These are phyloP conservation scores for Dichomitus squalens DNA, from an alignment of 1,284 basidiomycete species.

Conservation along the genomic window DNA sequence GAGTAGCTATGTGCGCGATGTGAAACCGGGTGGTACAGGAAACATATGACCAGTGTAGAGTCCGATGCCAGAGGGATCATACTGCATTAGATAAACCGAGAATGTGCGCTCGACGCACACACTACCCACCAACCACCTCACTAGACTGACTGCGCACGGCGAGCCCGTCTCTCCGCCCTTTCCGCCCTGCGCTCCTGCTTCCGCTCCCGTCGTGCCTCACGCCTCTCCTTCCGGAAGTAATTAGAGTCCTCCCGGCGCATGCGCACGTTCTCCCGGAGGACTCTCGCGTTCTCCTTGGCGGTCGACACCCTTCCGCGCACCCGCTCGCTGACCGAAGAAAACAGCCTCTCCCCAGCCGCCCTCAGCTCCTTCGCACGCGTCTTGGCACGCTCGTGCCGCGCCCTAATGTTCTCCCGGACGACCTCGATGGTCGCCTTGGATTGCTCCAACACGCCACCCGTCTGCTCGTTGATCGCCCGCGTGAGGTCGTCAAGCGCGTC, in stretches of 20 bases:
- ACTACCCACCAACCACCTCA: background rate
- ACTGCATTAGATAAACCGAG: background rate
- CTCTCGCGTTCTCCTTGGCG: slow-evolving; percentile 51
- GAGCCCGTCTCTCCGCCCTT: slow-evolving; percentile 9
- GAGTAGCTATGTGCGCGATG: background rate
- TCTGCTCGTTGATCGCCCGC: slow-evolving; percentile 47
- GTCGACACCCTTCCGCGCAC: slow-evolving; percentile 40
- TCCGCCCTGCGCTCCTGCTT: slow-evolving; percentile 9
- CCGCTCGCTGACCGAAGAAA: slow-evolving; percentile 34
- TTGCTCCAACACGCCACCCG: slow-evolving; percentile 37
- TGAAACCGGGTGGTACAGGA: background rate
- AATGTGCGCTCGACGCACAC: background rate
- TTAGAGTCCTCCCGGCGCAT: slow-evolving; percentile 15
- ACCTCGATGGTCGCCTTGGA: slow-evolving; percentile 48
- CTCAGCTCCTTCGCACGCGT: slow-evolving; percentile 57
- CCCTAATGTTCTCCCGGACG: slow-evolving; percentile 49
- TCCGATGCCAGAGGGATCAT: background rate
- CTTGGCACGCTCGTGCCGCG: slow-evolving; percentile 58
- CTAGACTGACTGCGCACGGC: slow-evolving; percentile 10
- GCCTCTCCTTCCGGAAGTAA: slow-evolving; percentile 2
- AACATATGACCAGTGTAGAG: background rate
- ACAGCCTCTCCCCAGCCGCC: slow-evolving; percentile 45
- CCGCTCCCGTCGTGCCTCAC: slow-evolving; percentile 16
- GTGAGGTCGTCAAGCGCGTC: slow-evolving; percentile 64
- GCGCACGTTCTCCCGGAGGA: slow-evolving; percentile 40